Conservation (phyloP, 1,284 basidiomycete species). For the Moesziomyces parantarcticus region DNA sequence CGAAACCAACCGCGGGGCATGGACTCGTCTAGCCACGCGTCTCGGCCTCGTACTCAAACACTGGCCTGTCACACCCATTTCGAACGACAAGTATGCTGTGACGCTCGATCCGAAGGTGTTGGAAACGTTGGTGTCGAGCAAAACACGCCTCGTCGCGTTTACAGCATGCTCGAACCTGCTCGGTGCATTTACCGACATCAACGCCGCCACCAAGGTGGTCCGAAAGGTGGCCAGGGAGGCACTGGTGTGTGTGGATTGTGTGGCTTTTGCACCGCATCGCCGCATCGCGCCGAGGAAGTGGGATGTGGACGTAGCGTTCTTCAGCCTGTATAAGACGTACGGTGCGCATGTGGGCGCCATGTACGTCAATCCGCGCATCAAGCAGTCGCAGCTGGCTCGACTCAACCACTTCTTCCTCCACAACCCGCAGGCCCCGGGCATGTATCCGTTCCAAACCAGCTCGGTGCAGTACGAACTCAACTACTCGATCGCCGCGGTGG, state of each 20-base stretch:
- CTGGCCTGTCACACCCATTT: constrained; percentile 72
- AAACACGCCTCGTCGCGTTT: constrained; percentile 79
- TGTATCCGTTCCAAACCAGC: constrained; percentile 75
- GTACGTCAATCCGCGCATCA: constrained; percentile 73
- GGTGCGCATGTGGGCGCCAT: constrained; percentile 78
- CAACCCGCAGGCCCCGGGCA: constrained; percentile 70
- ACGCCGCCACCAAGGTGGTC: background rate
- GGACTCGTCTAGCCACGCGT: constrained; percentile 79
- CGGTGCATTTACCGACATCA: constrained; percentile 75
- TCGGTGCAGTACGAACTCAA: constrained; percentile 76
- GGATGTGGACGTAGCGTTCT: constrained; percentile 77
- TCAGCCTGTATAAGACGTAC: constrained; percentile 83
- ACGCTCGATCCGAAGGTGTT: constrained; percentile 74
- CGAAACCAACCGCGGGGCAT: constrained; percentile 83
- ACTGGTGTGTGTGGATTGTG: constrained; percentile 78
- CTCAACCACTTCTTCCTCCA: constrained; percentile 79
- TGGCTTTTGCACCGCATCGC: constrained; percentile 81
- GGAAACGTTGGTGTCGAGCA: constrained; percentile 74
- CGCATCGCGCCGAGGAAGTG: constrained; percentile 73
- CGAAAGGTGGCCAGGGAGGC: constrained; percentile 72
- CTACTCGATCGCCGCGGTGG: constrained; percentile 74
- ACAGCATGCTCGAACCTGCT: constrained; percentile 81
- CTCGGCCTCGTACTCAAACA: constrained; percentile 73
- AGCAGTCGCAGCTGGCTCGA: constrained; percentile 71
- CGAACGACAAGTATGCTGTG: constrained; percentile 74